Base-by-base conservation (phyloP, 108 stramenopile species). In the Cyclostephanos tholiformis region DNA sequence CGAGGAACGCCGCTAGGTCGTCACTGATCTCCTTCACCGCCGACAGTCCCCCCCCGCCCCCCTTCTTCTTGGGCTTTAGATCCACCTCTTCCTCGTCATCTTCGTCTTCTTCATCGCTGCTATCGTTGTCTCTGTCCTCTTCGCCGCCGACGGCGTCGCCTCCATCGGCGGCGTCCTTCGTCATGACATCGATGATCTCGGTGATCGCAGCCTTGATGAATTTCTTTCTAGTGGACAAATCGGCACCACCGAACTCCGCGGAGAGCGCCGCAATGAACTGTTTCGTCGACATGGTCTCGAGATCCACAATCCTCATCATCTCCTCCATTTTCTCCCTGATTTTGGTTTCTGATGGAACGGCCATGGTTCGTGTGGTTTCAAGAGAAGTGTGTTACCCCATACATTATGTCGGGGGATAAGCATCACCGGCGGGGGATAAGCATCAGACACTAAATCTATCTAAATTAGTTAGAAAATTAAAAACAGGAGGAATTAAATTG, bases 241-340 rank as follows among this genome's bases (percentile, higher is more conserved):
- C 82, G 20, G 46, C 62, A 17, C 89, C 89, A 13, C 84, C 88
- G 32, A 86, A 80, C 63, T 88, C 69, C 44, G 77, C 70, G 30
- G 84, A 80, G n/a, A 92, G 77, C 48, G 84, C 63, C 38, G 86
- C 83, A 36, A 87, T 91, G 67, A 95, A 95, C 46, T 87, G 78
- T 59, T 92, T 92, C 26, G 87, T 74, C 22, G 87, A 84, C 30
- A 89, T 89, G 44, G 86, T 86, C 46, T 91, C 78, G 19, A 91
- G 67, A 74, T 95, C 87, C 6, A 95, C 91, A 6, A 76, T 65
- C 62, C 81, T 83, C 48, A 94, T 77, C 67, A 94, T 77, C 22
- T 70, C 16, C 20, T 82, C 68, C 71, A 94, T 92, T 55, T 76
- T 44, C 17, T 39, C 14, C 22, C 74, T 74, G 14, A 85, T 74